Conservation (phyloP, 192 early-diverging fungal genomes). For the Pilaira anomala region DNA sequence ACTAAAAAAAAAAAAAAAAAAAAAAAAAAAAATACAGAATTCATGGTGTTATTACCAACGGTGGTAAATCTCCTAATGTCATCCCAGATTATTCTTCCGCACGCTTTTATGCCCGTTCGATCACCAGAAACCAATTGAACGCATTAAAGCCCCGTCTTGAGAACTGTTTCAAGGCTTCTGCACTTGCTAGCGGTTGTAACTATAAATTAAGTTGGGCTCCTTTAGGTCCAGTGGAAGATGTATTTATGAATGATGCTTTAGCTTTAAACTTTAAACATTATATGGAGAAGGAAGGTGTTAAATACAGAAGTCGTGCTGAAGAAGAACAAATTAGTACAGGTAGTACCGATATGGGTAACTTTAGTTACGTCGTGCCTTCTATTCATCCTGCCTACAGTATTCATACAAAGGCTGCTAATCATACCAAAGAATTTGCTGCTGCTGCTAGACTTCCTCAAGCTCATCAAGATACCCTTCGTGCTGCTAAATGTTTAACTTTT, state of each 20-base stretch:
- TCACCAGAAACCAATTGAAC: constrained; percentile 41
- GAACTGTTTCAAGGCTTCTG: constrained; percentile 52
- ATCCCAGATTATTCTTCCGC: constrained; percentile 51
- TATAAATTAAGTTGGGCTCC: constrained; percentile 41
- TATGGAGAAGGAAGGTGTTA: constrained; percentile 43
- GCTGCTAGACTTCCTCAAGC: constrained; percentile 55
- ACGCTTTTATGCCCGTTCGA: constrained; percentile 49
- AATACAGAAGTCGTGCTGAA: constrained; percentile 30
- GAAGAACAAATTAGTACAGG: constrained; percentile 36
- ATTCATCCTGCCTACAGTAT: constrained; percentile 50
- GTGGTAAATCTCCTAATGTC: constrained; percentile 39
- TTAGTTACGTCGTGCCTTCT: constrained; percentile 60
- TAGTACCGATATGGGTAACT: constrained; percentile 74
- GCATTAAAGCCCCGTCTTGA: constrained; percentile 40
- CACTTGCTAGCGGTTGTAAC: constrained; percentile 53
- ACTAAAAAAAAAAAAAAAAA: neutral
- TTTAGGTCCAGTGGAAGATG: constrained; percentile 45
- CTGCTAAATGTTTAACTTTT: constrained; percentile 50
- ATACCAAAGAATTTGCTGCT: constrained; percentile 61
- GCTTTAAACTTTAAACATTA: constrained; percentile 45
- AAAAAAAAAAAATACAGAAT: too few relatives aligned
- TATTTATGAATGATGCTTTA: constrained; percentile 58
- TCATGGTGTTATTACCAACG: constrained; percentile 5
- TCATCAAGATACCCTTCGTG: constrained; percentile 51
- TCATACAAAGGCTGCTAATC: constrained; percentile 52